Evolutionary conservation across 2,329 filamentous ascomycete genomes (phyloP).

Genomic region (Drechmeria coniospora): DNA sequence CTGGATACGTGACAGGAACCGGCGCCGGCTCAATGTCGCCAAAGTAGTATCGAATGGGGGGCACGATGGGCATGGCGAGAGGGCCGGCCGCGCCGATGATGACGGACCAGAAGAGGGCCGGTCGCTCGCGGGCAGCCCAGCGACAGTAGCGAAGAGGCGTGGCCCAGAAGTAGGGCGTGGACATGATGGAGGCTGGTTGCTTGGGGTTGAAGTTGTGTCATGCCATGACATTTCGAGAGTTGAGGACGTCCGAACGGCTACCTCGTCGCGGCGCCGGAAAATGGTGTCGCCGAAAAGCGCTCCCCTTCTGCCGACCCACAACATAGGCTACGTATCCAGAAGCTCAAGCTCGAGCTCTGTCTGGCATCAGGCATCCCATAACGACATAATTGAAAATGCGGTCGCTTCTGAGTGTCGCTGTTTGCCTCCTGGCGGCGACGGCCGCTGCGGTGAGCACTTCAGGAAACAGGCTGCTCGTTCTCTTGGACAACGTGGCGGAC

Average conservation of each 20-base stretch:
- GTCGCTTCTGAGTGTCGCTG: slow-evolving; percentile 55
- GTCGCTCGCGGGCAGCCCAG: slow-evolving; percentile 78
- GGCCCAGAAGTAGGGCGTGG: slow-evolving; percentile 64
- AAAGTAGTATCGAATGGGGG: slow-evolving; percentile 54
- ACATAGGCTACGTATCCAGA: slow-evolving; percentile 5
- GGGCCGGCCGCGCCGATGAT: slow-evolving; percentile 62
- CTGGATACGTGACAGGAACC: slow-evolving; percentile 82
- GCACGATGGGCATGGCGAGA: slow-evolving; percentile 51
- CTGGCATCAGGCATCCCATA: too few species aligned
- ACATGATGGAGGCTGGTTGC: slow-evolving; percentile 42
- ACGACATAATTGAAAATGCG: slow-evolving; percentile 37
- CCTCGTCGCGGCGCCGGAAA: too few species aligned
- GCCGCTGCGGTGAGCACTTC: slow-evolving; percentile 65
- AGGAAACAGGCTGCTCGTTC: slow-evolving; percentile 67
- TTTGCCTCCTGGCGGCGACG: slow-evolving; percentile 49
- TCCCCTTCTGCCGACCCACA: too few species aligned
- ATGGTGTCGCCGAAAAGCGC: too few species aligned
- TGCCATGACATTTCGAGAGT: too few species aligned
- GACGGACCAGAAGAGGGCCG: slow-evolving; percentile 81
- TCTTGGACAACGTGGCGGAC: slow-evolving; percentile 70
- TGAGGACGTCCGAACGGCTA: too few species aligned
- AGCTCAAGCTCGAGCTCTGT: too few species aligned
- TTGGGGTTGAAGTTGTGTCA: too few species aligned
- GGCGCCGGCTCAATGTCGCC: slow-evolving; percentile 58
- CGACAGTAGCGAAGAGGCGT: slow-evolving; percentile 70